These are phyloP conservation scores for Pythium chondricola DNA, from an alignment of 352 stramenopile genomes.

Conservation along the genomic window DNA sequence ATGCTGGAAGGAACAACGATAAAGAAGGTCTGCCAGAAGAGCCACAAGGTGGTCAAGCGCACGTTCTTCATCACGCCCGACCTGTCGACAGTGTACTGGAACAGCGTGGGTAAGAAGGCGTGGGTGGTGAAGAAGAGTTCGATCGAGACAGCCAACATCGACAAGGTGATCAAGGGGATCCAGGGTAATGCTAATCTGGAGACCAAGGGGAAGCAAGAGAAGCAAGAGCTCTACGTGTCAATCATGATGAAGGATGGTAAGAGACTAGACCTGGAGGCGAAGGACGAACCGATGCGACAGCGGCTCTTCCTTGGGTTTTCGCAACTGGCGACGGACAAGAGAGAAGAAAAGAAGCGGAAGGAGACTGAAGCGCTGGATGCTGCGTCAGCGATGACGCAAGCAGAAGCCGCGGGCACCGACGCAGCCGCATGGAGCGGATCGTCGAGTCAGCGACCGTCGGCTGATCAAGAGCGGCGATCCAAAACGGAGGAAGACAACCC, in stretches of 20 bases:
- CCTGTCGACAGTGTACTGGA: slow-evolving; percentile 49
- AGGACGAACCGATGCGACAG: slow-evolving; percentile 34
- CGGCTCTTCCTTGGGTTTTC: slow-evolving; percentile 49
- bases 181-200: slow-evolving; percentile 28
- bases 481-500: slow-evolving; percentile 14
- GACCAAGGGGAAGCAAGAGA: slow-evolving; percentile 20
- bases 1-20: slow-evolving; percentile 49
- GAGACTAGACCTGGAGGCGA: slow-evolving; percentile 44
- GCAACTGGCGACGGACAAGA: slow-evolving; percentile 36
- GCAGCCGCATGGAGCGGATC: not conserved
- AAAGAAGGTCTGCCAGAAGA: slow-evolving; percentile 65
- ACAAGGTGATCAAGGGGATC: slow-evolving; percentile 41
- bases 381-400: not conserved
- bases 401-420: not conserved
- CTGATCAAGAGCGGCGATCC: not conserved
- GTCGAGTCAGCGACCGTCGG: not conserved
- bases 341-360: slow-evolving; percentile 24
- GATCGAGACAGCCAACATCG: slow-evolving; percentile 31
- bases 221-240: slow-evolving; percentile 36
- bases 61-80: slow-evolving; percentile 50
- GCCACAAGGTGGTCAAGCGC: slow-evolving; percentile 47
- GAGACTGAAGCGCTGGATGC: slow-evolving; percentile 3
- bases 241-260: slow-evolving; percentile 41
- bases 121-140: slow-evolving; percentile 46
- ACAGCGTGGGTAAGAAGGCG: slow-evolving; percentile 35